These are phyloP conservation scores for Cladochytrium replicatum DNA, from an alignment of 192 early-diverging fungal genomes.

Conservation along the genomic window DNA sequence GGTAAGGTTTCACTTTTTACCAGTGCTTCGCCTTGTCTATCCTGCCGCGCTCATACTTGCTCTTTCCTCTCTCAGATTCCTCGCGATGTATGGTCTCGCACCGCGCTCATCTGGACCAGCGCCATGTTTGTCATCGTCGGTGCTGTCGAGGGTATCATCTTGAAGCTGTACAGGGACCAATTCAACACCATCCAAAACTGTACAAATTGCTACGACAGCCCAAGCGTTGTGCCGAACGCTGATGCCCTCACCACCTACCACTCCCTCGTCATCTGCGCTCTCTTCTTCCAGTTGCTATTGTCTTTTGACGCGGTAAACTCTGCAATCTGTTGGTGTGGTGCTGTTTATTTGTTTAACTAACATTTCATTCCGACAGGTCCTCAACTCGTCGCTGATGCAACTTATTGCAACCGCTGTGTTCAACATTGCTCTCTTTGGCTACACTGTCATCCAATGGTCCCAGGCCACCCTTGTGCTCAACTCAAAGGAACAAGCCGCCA, in stretches of 20 bases:
- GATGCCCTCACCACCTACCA: constrained; percentile 35
- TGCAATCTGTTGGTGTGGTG: neutral
- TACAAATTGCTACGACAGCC: neutral
- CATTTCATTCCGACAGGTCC: constrained; percentile 12
- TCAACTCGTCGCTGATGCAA: constrained; percentile 35
- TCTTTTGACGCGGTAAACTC: constrained; percentile 34
- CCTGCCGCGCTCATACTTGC: too few species aligned
- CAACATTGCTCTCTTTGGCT: constrained; percentile 30
- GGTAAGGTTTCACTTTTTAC: too few species aligned
- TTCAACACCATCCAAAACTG: too few species aligned
- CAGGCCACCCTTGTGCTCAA: constrained; percentile 26
- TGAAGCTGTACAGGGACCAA: constrained; percentile 8
- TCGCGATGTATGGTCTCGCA: constrained; percentile 28
- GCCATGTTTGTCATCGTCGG: constrained; percentile 25
- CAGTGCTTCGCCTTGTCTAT: too few species aligned
- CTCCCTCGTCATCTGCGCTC: constrained; percentile 27
- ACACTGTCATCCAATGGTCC: constrained; percentile 28
- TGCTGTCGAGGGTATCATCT: constrained; percentile 9
- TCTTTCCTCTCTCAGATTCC: too few species aligned
- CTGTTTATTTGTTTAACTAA: too few species aligned
- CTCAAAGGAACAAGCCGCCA: neutral
- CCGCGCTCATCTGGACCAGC: constrained; percentile 25
- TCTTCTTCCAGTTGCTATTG: constrained; percentile 33
- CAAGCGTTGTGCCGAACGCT: constrained; percentile 4
- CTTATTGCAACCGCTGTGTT: constrained; percentile 31